Percentiles rank a stretch among this genome's conserved stretches.
These are phyloP conservation scores for Mycena rebaudengoi DNA, from an alignment of 768 basidiomycete species.

Conservation along the genomic window DNA sequence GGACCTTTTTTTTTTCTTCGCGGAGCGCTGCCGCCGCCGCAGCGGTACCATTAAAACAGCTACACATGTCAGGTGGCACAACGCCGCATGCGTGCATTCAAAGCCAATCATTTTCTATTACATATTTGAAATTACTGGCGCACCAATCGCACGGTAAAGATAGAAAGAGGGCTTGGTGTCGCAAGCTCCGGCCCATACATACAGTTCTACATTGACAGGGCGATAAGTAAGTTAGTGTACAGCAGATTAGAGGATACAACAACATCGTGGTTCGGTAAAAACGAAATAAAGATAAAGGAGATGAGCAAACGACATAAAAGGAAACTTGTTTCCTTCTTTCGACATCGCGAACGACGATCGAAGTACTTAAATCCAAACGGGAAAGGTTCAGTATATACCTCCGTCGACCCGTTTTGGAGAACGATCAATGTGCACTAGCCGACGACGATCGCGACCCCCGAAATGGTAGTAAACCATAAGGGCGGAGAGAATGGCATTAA, in stretches of 20 bases:
- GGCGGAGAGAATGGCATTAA: background rate
- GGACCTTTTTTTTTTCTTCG: no score
- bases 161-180: no score
- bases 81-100: no score
- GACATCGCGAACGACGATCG: slow-evolving; percentile 14
- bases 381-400: slow-evolving; percentile 14
- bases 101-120: no score
- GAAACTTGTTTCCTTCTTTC: slow-evolving; percentile 9
- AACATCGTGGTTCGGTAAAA: slow-evolving; percentile 1
- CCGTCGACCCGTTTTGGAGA: slow-evolving; percentile 22
- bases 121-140: no score
- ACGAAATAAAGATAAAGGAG: slow-evolving; percentile 24
- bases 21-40: no score
- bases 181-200: background rate
- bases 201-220: no score
- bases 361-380: slow-evolving; percentile 5
- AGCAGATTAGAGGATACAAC: slow-evolving; percentile 10
- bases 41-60: no score
- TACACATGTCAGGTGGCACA: no score
- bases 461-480: slow-evolving; percentile 19
- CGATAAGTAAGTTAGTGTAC: no score
- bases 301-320: slow-evolving; percentile 12
- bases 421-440: background rate
- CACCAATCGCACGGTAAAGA: no score
- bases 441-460: slow-evolving; percentile 11